Evolutionary conservation across 495 filamentous ascomycete species (phyloP), one percentile per base, ranked within the genome.

Genomic region (Lepidopterella palustris): DNA sequence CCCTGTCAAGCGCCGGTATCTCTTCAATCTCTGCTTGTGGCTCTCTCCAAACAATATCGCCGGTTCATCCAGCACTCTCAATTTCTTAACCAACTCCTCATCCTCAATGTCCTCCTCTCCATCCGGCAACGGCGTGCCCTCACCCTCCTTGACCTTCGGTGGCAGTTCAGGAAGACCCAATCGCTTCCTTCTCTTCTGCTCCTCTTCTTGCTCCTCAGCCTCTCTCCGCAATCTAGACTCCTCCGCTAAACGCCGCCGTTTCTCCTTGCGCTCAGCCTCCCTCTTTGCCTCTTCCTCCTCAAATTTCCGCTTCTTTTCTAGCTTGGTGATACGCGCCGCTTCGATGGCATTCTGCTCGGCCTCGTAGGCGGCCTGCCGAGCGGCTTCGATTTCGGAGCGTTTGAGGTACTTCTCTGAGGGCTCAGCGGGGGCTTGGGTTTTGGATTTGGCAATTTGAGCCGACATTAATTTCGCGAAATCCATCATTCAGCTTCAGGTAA

Each of bases 391-490:
- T 57, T 98, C 92, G 61, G 87, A 82, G 70, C 90, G 89, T 63
- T 89, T 90, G 67, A 90, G 74, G 73, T 90, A 97, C 75, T 93
- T 96, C 65, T 75, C 64, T 62, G 73, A 53, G 28, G 67, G 42
- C 10, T 40, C 48, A 24, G 57, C 11, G 13, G 57, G 26, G 3
- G 61, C 24, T 47, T 58, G 18, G 59, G 77, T 70, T 72, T 87
- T 88, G 62, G 83, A 77, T 71, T 95, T 90, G 66, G 87, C 81
- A 71, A 97, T 95, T 72, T 95, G 88, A 59, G 87, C 84, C 66
- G 87, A 83, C 88, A 98, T 92, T 40, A 98, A 78, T 9, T 89
- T 80, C 49, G 89, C 90, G 79, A 98, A 97, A 73, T 98, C 91
- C 93, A 98, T 98, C 68, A 25, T 18, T 4, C n/a, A n/a, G n/a